These are phyloP conservation scores for Salicornia ramosissima DNA, from an alignment of 148 eudicot species.

Conservation along the genomic window DNA sequence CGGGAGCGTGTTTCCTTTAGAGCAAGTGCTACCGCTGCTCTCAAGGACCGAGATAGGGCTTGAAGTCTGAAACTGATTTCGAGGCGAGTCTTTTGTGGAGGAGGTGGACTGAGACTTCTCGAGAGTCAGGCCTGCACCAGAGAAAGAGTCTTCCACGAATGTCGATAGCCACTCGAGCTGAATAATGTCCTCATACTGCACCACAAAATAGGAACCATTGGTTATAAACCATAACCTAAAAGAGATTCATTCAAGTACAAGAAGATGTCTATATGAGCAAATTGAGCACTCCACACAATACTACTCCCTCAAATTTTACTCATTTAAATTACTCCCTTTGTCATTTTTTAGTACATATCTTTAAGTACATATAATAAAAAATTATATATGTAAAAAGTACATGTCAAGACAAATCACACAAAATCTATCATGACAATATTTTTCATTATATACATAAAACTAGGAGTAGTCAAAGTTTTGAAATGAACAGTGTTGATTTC, in stretches of 20 bases:
- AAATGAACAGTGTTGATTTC: no score
- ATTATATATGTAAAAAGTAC: no score
- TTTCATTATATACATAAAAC: no score
- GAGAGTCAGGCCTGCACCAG: constrained; percentile 56
- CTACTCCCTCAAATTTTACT: no score
- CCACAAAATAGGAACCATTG: not conserved
- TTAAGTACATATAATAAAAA: no score
- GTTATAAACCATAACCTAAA: not conserved
- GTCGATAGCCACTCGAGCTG: constrained; percentile 92
- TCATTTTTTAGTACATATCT: no score
- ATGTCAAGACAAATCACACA: no score
- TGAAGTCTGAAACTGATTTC: constrained; percentile 55
- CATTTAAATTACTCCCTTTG: no score
- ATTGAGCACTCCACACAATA: no score
- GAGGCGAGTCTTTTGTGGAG: constrained; percentile 28
- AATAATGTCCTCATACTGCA: constrained; percentile 82
- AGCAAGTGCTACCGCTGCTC: constrained; percentile 58
- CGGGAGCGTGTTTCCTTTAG: constrained; percentile 34
- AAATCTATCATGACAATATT: no score
- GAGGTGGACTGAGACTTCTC: constrained; percentile 31
- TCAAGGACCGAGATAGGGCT: constrained; percentile 78
- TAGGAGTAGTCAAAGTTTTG: no score
- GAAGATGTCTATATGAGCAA: no score
- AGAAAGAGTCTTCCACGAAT: constrained; percentile 86
- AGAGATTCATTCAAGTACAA: not conserved